These are phyloP conservation scores for Magnolia kwangsiensis DNA, from an alignment of 164 flowering plant genomes.

Conservation along the genomic window DNA sequence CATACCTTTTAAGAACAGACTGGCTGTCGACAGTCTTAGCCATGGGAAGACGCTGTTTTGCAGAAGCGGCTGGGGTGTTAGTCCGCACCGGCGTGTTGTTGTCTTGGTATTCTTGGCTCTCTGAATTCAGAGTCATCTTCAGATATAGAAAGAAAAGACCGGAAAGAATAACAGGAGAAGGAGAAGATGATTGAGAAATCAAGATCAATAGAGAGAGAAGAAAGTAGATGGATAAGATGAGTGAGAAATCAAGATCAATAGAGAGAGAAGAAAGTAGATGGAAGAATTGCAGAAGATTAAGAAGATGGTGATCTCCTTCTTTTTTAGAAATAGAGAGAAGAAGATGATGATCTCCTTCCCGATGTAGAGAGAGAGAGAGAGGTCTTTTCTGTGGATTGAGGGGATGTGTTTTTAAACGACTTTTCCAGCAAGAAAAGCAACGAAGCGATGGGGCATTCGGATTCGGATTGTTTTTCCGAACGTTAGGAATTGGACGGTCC, in stretches of 20 bases:
- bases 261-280: not conserved
- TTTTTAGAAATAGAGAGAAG: not conserved
- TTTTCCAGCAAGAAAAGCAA: not conserved
- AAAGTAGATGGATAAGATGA: no score
- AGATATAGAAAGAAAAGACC: not conserved
- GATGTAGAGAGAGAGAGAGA: not conserved
- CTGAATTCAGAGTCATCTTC: slow-evolving; percentile 10
- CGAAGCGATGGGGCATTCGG: not conserved
- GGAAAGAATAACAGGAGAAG: not conserved
- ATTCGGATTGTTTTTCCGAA: slow-evolving; percentile 3
- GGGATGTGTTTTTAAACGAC: not conserved
- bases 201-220: not conserved
- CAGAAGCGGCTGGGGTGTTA: slow-evolving; percentile 23
- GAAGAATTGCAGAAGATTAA: no score
- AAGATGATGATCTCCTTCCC: no score
- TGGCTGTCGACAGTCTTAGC: slow-evolving; percentile 56
- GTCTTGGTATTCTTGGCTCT: slow-evolving; percentile 11
- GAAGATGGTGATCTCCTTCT: not conserved
- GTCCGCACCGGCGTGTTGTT: slow-evolving; percentile 31
- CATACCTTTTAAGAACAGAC: slow-evolving; percentile 58
- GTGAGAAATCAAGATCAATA: not conserved
- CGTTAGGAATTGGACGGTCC: slow-evolving; percentile 8
- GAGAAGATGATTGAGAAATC: not conserved
- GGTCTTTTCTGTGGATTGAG: not conserved
- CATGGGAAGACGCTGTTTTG: slow-evolving; percentile 33